A percentile compares a stretch with the other conserved stretches of the same genome.
Evolutionary conservation across 352 stramenopile species (phyloP).

Genomic region (Globisporangium heterothallicum): DNA sequence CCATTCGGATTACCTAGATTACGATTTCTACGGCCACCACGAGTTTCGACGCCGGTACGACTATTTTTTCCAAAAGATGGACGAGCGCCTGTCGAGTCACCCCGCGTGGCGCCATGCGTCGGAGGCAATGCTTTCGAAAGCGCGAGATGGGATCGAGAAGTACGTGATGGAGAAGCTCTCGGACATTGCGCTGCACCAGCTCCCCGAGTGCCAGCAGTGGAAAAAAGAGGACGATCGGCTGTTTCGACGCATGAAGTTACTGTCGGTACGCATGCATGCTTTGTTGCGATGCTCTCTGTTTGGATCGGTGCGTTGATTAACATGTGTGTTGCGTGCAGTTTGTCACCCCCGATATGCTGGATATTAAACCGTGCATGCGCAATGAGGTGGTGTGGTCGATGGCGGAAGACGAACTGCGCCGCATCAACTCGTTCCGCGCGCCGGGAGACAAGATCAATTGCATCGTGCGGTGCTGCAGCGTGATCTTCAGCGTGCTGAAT

Average conservation of each 20-base stretch:
- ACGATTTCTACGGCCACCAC: constrained; percentile 74
- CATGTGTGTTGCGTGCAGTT: constrained; percentile 27
- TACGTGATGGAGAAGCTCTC: constrained; percentile 90
- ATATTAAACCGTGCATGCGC: constrained; percentile 87
- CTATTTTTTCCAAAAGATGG: constrained; percentile 71
- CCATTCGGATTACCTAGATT: constrained; percentile 67
- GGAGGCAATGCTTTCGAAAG: constrained; percentile 53
- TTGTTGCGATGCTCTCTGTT: background rate
- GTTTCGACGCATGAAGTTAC: constrained; percentile 67
- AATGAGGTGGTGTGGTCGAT: constrained; percentile 89
- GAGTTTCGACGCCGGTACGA: constrained; percentile 62
- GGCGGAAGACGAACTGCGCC: constrained; percentile 82
- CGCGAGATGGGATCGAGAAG: constrained; percentile 86
- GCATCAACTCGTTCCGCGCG: constrained; percentile 84
- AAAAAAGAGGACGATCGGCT: constrained; percentile 71
- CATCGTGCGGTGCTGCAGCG: constrained; percentile 81
- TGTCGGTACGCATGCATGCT: constrained; percentile 45
- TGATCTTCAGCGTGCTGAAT: constrained; percentile 89
- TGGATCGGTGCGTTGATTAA: constrained; percentile 4
- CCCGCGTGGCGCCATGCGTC: constrained; percentile 60
- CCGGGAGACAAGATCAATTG: constrained; percentile 90
- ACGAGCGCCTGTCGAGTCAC: constrained; percentile 50
- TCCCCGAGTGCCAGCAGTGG: constrained; percentile 59
- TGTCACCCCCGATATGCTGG: constrained; percentile 83
- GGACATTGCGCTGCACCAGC: constrained; percentile 69